phyloP scores from a whole-genome alignment of 768 basidiomycete species.

The Hygrophorus pudorinus region DNA sequence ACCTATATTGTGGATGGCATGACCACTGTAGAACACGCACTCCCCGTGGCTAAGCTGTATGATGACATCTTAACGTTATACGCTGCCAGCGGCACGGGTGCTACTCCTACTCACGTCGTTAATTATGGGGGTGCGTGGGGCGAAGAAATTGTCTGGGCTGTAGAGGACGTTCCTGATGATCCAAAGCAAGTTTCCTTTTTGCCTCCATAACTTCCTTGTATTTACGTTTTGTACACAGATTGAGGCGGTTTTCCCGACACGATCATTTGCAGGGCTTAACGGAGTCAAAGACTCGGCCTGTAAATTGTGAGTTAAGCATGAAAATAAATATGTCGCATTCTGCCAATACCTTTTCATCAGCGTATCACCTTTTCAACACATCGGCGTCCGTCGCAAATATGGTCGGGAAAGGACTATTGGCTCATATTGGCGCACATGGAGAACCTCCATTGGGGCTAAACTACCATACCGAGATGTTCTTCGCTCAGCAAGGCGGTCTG shows the following conservation, averaged over 20 bases:
- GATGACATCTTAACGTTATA: constrained; percentile 59
- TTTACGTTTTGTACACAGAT: constrained; percentile 25
- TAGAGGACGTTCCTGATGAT: constrained; percentile 53
- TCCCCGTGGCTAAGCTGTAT: constrained; percentile 56
- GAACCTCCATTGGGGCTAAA: constrained; percentile 65
- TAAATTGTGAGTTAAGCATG: constrained; percentile 35
- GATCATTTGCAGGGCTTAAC: constrained; percentile 50
- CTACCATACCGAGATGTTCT: constrained; percentile 69
- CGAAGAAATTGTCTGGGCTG: constrained; percentile 62
- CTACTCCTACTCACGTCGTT: constrained; percentile 67
- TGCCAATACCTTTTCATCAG: constrained; percentile 22
- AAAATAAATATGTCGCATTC: not conserved
- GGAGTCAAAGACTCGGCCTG: constrained; percentile 52
- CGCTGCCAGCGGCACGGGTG: constrained; percentile 57
- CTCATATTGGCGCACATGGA: constrained; percentile 68
- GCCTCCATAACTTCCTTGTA: not conserved
- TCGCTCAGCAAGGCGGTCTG: constrained; percentile 52
- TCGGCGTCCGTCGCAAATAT: constrained; percentile 60
- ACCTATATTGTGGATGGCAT: constrained; percentile 77
- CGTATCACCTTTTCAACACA: constrained; percentile 58
- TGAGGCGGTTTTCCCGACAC: constrained; percentile 55
- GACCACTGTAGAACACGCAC: constrained; percentile 66
- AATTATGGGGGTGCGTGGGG: constrained; percentile 68
- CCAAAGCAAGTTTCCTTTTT: constrained; percentile 37
- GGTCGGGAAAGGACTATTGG: constrained; percentile 49